Percentiles rank a stretch among this genome's conserved stretches.
Conservation (phyloP, 805 yeast species). For the Candida nemodendra region DNA sequence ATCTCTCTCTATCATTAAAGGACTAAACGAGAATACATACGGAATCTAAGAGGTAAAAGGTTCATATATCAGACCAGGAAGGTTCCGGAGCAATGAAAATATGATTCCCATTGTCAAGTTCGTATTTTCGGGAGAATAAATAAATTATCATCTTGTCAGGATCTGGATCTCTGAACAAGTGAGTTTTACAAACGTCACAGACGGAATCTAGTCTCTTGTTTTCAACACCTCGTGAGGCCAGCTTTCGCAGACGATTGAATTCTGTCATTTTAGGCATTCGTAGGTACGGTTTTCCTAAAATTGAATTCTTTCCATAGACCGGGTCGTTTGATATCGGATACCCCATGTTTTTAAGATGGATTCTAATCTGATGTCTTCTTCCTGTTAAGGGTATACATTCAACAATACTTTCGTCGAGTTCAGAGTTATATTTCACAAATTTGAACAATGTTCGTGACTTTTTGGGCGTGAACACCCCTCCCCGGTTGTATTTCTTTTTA, state of each 20-base stretch:
- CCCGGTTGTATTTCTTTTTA: slow-evolving; percentile 21
- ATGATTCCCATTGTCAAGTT: slow-evolving; percentile 26
- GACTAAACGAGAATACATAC: no score
- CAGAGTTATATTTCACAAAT: slow-evolving; percentile 26
- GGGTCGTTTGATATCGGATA: slow-evolving; percentile 34
- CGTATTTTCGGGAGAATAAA: slow-evolving; percentile 44
- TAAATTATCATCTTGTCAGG: slow-evolving; percentile 36
- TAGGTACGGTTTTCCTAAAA: slow-evolving; percentile 4
- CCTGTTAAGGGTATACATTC: slow-evolving; percentile 48
- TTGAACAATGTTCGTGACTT: slow-evolving; percentile 21
- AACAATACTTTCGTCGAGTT: slow-evolving; percentile 38
- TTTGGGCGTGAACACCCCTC: slow-evolving; percentile 18
- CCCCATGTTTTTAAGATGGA: slow-evolving; percentile 48
- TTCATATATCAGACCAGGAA: slow-evolving; percentile 6
- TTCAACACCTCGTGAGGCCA: slow-evolving; percentile 11
- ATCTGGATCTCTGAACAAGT: slow-evolving; percentile 31
- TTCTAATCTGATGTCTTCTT: slow-evolving; percentile 53
- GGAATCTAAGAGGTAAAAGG: no score
- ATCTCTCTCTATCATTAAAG: no score
- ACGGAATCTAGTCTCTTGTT: slow-evolving; percentile 17
- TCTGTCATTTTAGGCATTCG: slow-evolving; percentile 7
- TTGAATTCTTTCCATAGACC: slow-evolving; percentile 21
- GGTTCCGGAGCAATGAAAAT: slow-evolving; percentile 35
- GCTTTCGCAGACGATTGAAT: slow-evolving; percentile 13
- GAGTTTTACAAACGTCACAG: slow-evolving; percentile 37